Conservation (phyloP, 805 yeast genomes). For the Metschnikowia peoriensis region DNA sequence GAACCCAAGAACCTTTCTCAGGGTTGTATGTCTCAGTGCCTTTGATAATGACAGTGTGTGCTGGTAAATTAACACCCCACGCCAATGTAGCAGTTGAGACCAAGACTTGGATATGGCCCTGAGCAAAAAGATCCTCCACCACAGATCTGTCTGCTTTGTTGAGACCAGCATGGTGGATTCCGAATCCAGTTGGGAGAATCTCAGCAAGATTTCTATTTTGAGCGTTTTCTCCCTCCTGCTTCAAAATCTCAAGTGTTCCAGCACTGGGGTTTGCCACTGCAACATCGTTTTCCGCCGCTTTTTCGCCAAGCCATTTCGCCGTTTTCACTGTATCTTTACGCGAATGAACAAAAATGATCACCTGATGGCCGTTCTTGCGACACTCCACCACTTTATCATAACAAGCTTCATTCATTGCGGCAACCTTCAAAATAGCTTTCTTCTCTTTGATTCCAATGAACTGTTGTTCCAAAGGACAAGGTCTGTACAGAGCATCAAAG, state of each 20-base stretch:
- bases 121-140: conserved; percentile 85
- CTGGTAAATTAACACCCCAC: conserved; percentile 85
- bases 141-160: conserved; percentile 67
- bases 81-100: conserved; percentile 83
- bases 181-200: conserved; percentile 70
- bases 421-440: conserved; percentile 69
- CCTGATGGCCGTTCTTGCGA: conserved; percentile 62
- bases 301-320: conserved; percentile 69
- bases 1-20: conserved; percentile 83
- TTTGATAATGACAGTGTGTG: conserved; percentile 77
- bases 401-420: conserved; percentile 89
- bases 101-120: conserved; percentile 76
- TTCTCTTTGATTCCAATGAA: conserved; percentile 86
- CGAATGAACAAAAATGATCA: conserved; percentile 90
- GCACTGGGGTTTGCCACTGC: conserved; percentile 37
- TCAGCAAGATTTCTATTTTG: conserved; percentile 54
- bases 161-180: conserved; percentile 91
- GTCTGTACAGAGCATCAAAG: conserved; percentile 82
- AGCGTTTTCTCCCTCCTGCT: conserved; percentile 58
- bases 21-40: conserved; percentile 96
- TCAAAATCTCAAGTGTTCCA: conserved; percentile 62
- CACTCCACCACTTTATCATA: conserved; percentile 69
- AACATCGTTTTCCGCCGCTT: conserved; percentile 46
- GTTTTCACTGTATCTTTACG: conserved; percentile 87
- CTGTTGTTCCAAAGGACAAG: conserved; percentile 89